These are phyloP conservation scores for Sextonia rubra DNA, from an alignment of 164 flowering plant species.

Conservation along the genomic window DNA sequence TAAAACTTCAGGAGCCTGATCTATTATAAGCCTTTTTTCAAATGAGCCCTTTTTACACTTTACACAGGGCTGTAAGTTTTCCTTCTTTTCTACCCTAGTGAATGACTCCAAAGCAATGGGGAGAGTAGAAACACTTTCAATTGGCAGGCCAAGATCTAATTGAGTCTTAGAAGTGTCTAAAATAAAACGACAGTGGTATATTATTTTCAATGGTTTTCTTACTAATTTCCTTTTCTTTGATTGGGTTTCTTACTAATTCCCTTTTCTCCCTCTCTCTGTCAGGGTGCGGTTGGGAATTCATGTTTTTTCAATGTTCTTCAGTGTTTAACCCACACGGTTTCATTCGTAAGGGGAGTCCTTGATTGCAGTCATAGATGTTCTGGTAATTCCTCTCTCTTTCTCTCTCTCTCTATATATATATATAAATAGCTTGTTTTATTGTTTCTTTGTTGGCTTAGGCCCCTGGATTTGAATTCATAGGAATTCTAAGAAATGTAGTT, in stretches of 20 bases:
- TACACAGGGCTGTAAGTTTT: conserved; percentile 67
- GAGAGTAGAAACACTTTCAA: conserved; percentile 59
- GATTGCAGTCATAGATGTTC: conserved; percentile 35
- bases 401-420: too few species aligned
- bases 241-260: background rate
- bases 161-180: too few species aligned
- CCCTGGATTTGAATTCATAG: background rate
- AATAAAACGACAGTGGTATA: too few species aligned
- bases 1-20: conserved; percentile 57
- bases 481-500: background rate
- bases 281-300: conserved; percentile 92
- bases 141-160: conserved; percentile 82
- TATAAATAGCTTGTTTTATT: too few species aligned
- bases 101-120: conserved; percentile 65
- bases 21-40: conserved; percentile 74
- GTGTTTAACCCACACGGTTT: conserved; percentile 78
- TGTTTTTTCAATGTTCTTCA: conserved; percentile 83
- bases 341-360: conserved; percentile 48
- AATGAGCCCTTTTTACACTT: conserved; percentile 58
- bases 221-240: too few species aligned
- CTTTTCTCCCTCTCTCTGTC: background rate
- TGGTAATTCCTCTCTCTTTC: conserved; percentile 22
- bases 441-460: too few species aligned
- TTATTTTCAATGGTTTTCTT: too few species aligned
- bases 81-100: conserved; percentile 73